Evolutionary conservation across 441 rosid species (phyloP).

Genomic region (Pelargonium cotyledonis): DNA sequence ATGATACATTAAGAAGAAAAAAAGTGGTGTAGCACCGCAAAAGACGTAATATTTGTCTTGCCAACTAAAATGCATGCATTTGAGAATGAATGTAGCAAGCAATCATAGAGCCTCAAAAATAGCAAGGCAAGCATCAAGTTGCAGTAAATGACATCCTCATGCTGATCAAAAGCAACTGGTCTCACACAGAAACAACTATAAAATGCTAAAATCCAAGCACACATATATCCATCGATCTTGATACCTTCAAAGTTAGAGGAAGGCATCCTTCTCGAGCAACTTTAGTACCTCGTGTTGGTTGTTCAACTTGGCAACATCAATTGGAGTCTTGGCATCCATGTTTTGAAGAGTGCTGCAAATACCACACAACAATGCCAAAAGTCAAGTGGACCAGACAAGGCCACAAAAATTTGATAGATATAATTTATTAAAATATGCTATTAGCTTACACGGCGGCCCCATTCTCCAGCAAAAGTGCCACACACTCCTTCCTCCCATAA

Average conservation of each 20-base stretch:
- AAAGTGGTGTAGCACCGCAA: no score
- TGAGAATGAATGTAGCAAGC: no score
- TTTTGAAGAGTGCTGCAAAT: slow-evolving; percentile 74
- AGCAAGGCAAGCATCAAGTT: no score
- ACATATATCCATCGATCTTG: no score
- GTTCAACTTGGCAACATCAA: slow-evolving; percentile 98
- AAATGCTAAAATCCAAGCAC: no score
- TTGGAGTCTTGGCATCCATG: slow-evolving; percentile 89
- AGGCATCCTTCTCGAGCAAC: slow-evolving; percentile 89
- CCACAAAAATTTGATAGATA: background rate
- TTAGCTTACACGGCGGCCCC: slow-evolving; percentile 96
- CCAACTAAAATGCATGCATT: no score
- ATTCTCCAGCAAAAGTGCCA: slow-evolving; percentile 74
- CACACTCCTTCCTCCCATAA: slow-evolving; percentile 92
- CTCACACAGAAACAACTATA: no score
- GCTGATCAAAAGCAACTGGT: no score
- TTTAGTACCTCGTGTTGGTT: slow-evolving; percentile 83
- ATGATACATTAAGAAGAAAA: no score
- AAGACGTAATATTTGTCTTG: no score
- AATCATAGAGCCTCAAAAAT: no score
- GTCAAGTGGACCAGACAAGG: background rate
- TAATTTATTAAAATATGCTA: background rate
- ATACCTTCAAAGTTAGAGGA: slow-evolving; percentile 41
- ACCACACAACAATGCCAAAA: background rate
- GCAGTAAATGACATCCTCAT: no score